Conservation (phyloP, 306 rosid genomes). For the Lagenaria siceraria region DNA sequence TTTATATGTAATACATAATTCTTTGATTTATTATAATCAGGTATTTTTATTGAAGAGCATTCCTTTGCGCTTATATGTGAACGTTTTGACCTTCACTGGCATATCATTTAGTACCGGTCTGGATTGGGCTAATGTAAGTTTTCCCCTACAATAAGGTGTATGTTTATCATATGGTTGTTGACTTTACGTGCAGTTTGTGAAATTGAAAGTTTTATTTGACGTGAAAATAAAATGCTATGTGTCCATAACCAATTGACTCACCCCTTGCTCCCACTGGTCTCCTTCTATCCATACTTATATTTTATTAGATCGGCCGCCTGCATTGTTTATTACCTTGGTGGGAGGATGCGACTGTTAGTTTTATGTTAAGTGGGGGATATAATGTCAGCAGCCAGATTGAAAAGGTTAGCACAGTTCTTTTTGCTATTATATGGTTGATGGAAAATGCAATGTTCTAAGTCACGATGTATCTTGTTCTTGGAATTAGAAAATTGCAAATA, state of each 20-base stretch:
- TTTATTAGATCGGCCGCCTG: slow-evolving; percentile 58
- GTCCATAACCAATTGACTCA: background rate
- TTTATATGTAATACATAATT: background rate
- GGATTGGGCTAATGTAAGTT: slow-evolving; percentile 71
- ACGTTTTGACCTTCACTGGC: slow-evolving; percentile 32
- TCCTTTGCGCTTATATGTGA: slow-evolving; percentile 59
- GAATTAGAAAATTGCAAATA: background rate
- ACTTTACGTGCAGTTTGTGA: background rate
- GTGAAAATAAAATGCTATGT: background rate
- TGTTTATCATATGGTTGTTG: background rate
- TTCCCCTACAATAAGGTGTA: background rate
- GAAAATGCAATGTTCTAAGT: background rate
- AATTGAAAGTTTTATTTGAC: background rate
- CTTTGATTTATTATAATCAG: slow-evolving; percentile 23
- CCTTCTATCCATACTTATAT: slow-evolving; percentile 1
- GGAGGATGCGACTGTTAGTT: slow-evolving; percentile 75
- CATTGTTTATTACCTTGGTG: slow-evolving; percentile 84
- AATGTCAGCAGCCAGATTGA: slow-evolving; percentile 40
- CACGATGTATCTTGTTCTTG: background rate
- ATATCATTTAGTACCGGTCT: slow-evolving; percentile 36
- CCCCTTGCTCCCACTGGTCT: background rate
- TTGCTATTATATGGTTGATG: background rate
- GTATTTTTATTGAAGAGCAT: slow-evolving; percentile 60
- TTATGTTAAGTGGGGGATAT: slow-evolving; percentile 83
- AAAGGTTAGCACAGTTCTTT: slow-evolving; percentile 30